phyloP scores from a whole-genome alignment of 106 monocot species.

The Dendrobium chrysotoxum region DNA sequence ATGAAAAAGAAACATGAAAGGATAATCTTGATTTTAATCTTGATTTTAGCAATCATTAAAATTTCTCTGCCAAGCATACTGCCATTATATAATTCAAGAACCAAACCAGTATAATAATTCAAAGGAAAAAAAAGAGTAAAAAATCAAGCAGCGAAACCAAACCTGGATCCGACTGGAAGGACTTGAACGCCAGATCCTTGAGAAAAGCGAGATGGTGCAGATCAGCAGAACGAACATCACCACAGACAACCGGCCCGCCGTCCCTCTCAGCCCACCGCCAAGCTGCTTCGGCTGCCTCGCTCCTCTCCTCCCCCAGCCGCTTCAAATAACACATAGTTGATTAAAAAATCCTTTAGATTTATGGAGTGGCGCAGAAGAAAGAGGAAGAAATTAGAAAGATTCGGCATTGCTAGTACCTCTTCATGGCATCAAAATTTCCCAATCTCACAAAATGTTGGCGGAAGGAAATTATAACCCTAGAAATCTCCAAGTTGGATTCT shows the following conservation, averaged over 20 bases:
- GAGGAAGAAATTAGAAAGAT: neutral
- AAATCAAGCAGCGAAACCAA: neutral
- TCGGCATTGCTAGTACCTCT: neutral
- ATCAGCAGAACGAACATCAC: constrained; percentile 28
- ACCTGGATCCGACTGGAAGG: neutral
- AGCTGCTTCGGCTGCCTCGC: constrained; percentile 20
- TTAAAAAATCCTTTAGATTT: neutral
- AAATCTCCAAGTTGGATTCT: neutral
- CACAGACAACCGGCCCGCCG: constrained; percentile 13
- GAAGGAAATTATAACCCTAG: neutral
- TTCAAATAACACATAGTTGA: neutral
- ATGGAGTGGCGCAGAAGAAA: neutral
- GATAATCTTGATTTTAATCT: neutral
- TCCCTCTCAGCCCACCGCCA: constrained; percentile 14
- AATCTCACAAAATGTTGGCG: neutral
- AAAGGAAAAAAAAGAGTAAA: neutral
- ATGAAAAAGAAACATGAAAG: neutral
- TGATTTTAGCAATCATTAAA: neutral
- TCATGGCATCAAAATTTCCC: neutral
- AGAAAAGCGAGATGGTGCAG: constrained; percentile 31
- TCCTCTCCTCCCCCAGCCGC: constrained; percentile 27
- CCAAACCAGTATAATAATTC: neutral
- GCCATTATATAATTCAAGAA: neutral
- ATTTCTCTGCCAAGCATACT: neutral
- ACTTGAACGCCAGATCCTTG: constrained; percentile 10